These are phyloP conservation scores for Cryptococcus sp. DNA, from an alignment of 1,284 basidiomycete species.

Conservation along the genomic window DNA sequence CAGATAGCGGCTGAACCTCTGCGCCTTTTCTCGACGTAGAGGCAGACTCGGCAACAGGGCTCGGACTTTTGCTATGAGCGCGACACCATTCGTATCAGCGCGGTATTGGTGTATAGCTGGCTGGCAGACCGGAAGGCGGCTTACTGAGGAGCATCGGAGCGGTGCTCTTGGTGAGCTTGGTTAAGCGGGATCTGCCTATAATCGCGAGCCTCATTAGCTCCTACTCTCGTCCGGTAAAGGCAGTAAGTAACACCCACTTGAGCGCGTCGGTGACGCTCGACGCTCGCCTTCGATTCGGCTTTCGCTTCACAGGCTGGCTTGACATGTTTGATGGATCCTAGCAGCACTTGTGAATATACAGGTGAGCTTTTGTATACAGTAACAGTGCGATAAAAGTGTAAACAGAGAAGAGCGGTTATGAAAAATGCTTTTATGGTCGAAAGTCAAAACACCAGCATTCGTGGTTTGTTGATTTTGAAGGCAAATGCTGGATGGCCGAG, in stretches of 20 bases:
- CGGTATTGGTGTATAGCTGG: background rate
- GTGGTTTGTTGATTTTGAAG: too few relatives aligned
- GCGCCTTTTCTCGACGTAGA: background rate
- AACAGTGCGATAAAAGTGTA: too few relatives aligned
- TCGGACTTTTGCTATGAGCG: too few relatives aligned
- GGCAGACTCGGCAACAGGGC: too few relatives aligned
- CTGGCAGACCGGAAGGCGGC: background rate
- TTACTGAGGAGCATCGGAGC: constrained; percentile 1
- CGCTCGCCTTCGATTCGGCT: background rate
- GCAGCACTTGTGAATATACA: too few relatives aligned
- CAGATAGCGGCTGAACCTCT: constrained; percentile 39
- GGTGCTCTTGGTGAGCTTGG: constrained; percentile 20
- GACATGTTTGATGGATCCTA: background rate
- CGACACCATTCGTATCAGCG: too few relatives aligned
- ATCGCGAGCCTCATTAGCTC: background rate
- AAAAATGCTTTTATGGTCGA: too few relatives aligned
- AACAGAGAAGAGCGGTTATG: too few relatives aligned
- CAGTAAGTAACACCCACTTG: constrained; percentile 28
- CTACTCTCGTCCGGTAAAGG: too few relatives aligned
- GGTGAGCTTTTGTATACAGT: too few relatives aligned
- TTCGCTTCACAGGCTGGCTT: background rate
- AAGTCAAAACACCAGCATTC: too few relatives aligned
- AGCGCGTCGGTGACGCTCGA: constrained; percentile 39
- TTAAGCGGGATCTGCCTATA: constrained; percentile 45
- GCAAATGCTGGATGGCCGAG: too few relatives aligned